Conservation (phyloP, 2,329 filamentous ascomycete genomes). For the Hypoxylon sp. region DNA sequence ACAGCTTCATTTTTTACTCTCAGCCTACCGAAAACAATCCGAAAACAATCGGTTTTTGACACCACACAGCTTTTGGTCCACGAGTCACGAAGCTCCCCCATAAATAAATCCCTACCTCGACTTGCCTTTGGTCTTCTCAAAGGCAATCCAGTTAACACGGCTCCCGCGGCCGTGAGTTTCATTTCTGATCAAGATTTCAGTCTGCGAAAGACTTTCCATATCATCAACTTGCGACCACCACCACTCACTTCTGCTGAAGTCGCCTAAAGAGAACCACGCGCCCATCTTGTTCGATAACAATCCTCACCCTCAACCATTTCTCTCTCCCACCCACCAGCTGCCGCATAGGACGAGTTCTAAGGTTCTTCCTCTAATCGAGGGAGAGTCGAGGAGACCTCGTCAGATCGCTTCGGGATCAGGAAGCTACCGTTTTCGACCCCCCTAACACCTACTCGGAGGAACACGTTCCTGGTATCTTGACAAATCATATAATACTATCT, state of each 20-base stretch:
- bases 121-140: constrained; percentile 78
- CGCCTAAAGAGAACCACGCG: constrained; percentile 64
- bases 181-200: constrained; percentile 80
- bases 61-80: constrained; percentile 5
- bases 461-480: constrained; percentile 45
- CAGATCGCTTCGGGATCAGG: constrained; percentile 91
- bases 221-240: constrained; percentile 76
- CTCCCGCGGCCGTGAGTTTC: constrained; percentile 72
- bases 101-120: constrained; percentile 42
- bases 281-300: constrained; percentile 66
- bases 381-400: constrained; percentile 99
- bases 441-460: constrained; percentile 74
- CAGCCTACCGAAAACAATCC: constrained; percentile 10
- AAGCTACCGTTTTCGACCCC: constrained; percentile 95
- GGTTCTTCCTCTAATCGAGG: constrained; percentile 99
- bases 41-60: too few species aligned
- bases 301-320: constrained; percentile 65
- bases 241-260: constrained; percentile 64
- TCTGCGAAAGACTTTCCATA: constrained; percentile 74
- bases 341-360: constrained; percentile 99
- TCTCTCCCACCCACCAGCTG: constrained; percentile 84
- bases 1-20: neutral
- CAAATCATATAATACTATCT: constrained; percentile 44
- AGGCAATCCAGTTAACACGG: constrained; percentile 73
- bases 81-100: constrained; percentile 25